Evolutionary conservation across 306 rosid species (phyloP).

Genomic region (Myrica gale): DNA sequence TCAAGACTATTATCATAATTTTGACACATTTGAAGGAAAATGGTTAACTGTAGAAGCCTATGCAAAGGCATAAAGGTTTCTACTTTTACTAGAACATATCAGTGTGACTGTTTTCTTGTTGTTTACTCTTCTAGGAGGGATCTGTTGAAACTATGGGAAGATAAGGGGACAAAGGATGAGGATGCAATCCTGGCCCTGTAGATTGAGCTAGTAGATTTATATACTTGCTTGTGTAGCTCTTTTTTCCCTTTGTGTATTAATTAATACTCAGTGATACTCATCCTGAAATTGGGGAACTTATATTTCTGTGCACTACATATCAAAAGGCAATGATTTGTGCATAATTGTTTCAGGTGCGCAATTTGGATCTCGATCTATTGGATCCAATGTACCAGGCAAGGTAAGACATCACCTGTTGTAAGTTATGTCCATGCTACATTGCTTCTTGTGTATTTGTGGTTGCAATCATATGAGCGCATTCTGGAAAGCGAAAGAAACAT

Average conservation of each 20-base stretch:
- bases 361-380: slow-evolving; percentile 67
- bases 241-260: not conserved
- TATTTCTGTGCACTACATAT: not conserved
- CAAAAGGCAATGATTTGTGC: not conserved
- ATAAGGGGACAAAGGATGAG: not conserved
- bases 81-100: not conserved
- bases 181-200: not conserved
- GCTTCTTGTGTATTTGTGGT: not conserved
- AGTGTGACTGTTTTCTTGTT: not conserved
- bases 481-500: not conserved
- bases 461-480: not conserved
- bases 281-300: not conserved
- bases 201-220: not conserved
- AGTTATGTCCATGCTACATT: not conserved
- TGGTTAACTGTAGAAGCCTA: not conserved
- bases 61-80: not conserved
- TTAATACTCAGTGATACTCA: not conserved
- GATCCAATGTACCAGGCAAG: slow-evolving; percentile 90
- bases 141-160: not conserved
- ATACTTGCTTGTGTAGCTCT: not conserved
- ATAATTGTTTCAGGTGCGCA: slow-evolving; percentile 60
- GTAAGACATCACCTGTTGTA: slow-evolving; percentile 31
- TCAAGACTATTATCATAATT: not conserved
- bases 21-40: not conserved
- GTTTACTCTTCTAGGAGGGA: slow-evolving; percentile 1